A percentile compares a stretch with the other conserved stretches of the same genome.
Evolutionary conservation across 169 alveolate genomes (phyloP).

Genomic region (Plasmodium vivax): DNA sequence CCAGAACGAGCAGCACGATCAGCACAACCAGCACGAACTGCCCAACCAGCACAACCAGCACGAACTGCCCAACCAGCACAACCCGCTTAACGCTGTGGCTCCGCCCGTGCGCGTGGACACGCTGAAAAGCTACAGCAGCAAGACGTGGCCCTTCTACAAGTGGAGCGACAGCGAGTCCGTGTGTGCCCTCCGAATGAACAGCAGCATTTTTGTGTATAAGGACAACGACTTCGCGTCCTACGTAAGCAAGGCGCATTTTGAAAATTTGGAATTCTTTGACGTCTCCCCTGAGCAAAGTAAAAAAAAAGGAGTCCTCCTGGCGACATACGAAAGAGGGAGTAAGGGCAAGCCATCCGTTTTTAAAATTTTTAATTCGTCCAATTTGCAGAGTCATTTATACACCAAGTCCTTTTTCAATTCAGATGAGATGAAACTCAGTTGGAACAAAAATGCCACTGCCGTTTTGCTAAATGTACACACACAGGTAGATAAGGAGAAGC

Average conservation of each 20-base stretch:
- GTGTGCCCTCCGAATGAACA: conserved; percentile 15
- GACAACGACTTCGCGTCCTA: conserved; percentile 10
- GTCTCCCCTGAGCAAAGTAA: conserved; percentile 55
- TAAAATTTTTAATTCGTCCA: conserved; percentile 17
- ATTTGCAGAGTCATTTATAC: conserved; percentile 21
- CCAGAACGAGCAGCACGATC: background rate
- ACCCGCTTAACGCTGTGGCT: too few relatives aligned
- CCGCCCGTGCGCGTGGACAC: conserved; percentile 16
- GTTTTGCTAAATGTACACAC: conserved; percentile 80
- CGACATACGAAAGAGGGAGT: conserved; percentile 51
- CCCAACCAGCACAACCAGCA: background rate
- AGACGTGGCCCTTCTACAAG: conserved; percentile 61
- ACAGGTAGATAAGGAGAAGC: conserved; percentile 80
- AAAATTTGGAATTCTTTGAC: conserved; percentile 52
- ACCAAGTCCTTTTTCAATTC: conserved; percentile 75
- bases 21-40: background rate
- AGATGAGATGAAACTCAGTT: conserved; percentile 83
- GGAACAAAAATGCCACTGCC: conserved; percentile 82
- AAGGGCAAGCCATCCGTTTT: conserved; percentile 63
- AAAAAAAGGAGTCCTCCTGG: conserved; percentile 17
- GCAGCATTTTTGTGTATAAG: conserved; percentile 16
- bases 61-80: too few relatives aligned
- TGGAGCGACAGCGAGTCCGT: conserved; percentile 58
- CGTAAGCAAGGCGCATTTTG: background rate
- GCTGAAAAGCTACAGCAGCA: conserved; percentile 35